phyloP scores from a whole-genome alignment of 768 basidiomycete genomes.

The Termitomyces titanicus region DNA sequence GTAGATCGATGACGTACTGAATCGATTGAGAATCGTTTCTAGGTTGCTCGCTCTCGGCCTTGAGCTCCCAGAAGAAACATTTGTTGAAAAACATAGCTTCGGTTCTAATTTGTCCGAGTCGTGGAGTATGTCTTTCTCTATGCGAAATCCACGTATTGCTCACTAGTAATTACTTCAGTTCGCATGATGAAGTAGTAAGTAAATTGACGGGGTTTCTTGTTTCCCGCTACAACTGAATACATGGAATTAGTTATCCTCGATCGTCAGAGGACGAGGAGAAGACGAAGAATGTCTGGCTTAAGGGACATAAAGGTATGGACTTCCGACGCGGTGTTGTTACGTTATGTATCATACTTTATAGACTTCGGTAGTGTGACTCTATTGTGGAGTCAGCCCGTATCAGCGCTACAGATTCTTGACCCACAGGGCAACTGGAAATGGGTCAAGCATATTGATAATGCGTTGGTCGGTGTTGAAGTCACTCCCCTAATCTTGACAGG shows the following conservation, averaged over 20 bases:
- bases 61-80: constrained; percentile 42
- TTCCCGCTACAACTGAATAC: background rate
- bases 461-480: constrained; percentile 26
- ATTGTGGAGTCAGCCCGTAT: constrained; percentile 47
- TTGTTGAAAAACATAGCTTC: constrained; percentile 37
- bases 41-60: constrained; percentile 38
- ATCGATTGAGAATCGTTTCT: background rate
- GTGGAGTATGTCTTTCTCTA: constrained; percentile 23
- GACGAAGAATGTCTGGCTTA: constrained; percentile 45
- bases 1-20: no score
- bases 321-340: background rate
- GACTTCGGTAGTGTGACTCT: constrained; percentile 43
- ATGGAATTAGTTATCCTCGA: constrained; percentile 34
- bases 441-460: constrained; percentile 47
- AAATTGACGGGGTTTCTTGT: background rate
- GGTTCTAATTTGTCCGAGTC: constrained; percentile 30
- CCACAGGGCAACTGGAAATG: constrained; percentile 42
- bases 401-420: constrained; percentile 41
- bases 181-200: constrained; percentile 49
- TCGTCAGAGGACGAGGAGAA: constrained; percentile 37
- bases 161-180: constrained; percentile 21
- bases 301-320: constrained; percentile 42
- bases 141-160: background rate
- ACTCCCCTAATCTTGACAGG: background rate
- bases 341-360: constrained; percentile 8